These are phyloP conservation scores for Penicillium concentricum DNA, from an alignment of 2,329 filamentous ascomycete genomes.

Conservation along the genomic window DNA sequence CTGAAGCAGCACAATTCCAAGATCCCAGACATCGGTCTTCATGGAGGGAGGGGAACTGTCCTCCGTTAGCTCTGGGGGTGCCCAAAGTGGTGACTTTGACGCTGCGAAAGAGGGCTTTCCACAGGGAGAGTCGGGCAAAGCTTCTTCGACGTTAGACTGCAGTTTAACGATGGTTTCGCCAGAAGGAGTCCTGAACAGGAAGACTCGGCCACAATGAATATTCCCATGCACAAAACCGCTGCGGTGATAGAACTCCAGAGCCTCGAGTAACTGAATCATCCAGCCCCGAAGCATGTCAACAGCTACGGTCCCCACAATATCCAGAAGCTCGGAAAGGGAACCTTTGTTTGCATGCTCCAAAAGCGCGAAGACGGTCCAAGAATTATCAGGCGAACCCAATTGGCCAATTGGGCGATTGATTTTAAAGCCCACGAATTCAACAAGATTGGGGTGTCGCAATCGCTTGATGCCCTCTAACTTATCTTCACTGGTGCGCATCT, in stretches of 20 bases:
- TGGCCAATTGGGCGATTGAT: conserved; percentile 57
- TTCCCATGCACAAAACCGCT: conserved; percentile 80
- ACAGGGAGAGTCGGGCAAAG: conserved; percentile 50
- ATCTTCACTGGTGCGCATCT: conserved; percentile 72
- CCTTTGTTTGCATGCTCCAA: conserved; percentile 78
- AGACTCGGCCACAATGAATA: conserved; percentile 75
- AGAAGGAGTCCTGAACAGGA: conserved; percentile 68
- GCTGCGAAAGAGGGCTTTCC: conserved; percentile 44
- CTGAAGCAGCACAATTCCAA: conserved; percentile 86
- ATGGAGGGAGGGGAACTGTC: conserved; percentile 56
- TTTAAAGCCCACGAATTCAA: conserved; percentile 79
- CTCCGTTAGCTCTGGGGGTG: conserved; percentile 71
- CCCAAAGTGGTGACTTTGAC: conserved; percentile 78
- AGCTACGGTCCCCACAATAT: conserved; percentile 72
- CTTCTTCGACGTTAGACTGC: conserved; percentile 50
- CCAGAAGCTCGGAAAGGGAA: conserved; percentile 76
- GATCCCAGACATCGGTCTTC: conserved; percentile 93
- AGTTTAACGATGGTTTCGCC: conserved; percentile 67
- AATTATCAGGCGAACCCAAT: conserved; percentile 40
- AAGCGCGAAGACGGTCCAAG: conserved; percentile 74
- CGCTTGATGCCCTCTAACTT: conserved; percentile 73
- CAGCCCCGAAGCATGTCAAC: conserved; percentile 77
- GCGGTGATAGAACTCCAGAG: conserved; percentile 80
- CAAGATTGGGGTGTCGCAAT: conserved; percentile 72
- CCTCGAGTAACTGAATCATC: conserved; percentile 90